phyloP scores from a whole-genome alignment of 225 moss, liverwort and hornwort genomes.

The Bryoerythrophyllum caledonicum region DNA sequence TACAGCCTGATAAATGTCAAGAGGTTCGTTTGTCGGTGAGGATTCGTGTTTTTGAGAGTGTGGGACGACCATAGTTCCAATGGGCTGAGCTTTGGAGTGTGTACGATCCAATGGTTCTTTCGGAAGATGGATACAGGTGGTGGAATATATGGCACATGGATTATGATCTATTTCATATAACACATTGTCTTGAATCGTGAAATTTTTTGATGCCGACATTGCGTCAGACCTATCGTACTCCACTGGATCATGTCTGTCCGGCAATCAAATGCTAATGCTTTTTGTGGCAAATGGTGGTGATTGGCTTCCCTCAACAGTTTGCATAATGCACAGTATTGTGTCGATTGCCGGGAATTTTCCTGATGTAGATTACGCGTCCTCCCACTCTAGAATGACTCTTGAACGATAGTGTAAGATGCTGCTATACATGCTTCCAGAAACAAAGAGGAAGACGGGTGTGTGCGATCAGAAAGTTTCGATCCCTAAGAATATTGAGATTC shows the following conservation, averaged over 20 bases:
- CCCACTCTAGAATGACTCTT: not conserved
- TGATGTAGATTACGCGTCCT: not conserved
- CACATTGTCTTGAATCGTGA: not conserved
- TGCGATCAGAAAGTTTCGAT: not conserved
- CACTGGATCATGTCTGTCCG: not conserved
- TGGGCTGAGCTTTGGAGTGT: not conserved
- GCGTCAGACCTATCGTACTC: not conserved
- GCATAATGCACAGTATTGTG: too few relatives aligned
- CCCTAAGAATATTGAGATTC: too few relatives aligned
- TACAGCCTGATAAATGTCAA: not conserved
- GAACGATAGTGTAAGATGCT: too few relatives aligned
- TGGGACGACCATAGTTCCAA: not conserved
- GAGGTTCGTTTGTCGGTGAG: slow-evolving; percentile 15
- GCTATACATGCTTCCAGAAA: too few relatives aligned
- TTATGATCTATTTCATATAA: not conserved
- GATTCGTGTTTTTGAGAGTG: not conserved
- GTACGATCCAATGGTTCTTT: not conserved
- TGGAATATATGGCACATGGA: not conserved
- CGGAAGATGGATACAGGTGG: not conserved
- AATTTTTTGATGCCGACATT: not conserved
- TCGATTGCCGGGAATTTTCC: too few relatives aligned
- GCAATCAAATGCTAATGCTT: not conserved
- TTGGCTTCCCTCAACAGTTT: not conserved
- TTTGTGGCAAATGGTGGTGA: not conserved
- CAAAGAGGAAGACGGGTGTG: too few relatives aligned